Percentiles rank a stretch among this genome's conserved stretches.
Conservation (phyloP, 768 basidiomycete species). For the Trametes villosa region DNA sequence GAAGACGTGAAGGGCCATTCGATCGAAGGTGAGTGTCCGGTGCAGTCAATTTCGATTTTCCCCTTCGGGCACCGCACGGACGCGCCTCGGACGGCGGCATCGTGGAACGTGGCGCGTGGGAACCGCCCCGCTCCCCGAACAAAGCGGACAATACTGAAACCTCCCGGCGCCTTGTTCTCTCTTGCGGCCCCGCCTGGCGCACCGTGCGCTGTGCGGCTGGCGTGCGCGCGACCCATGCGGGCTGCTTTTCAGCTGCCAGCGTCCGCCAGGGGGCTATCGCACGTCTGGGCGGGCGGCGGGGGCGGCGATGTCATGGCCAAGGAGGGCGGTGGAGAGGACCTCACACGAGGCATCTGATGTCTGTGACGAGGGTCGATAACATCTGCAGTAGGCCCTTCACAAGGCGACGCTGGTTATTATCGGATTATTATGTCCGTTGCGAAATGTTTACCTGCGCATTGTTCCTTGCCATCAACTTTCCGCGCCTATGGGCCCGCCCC, state of each 20-base stretch:
- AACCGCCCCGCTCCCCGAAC: constrained; percentile 13
- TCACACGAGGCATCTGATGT: constrained; percentile 25
- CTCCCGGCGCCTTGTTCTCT: background rate
- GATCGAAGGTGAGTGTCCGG: constrained; percentile 21
- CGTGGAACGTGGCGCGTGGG: constrained; percentile 34
- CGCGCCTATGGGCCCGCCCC: constrained; percentile 28
- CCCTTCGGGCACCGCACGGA: background rate
- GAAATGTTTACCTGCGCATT: constrained; percentile 25
- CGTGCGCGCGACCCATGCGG: too few relatives aligned
- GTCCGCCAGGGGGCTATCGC: background rate
- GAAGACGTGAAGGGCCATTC: constrained; percentile 16
- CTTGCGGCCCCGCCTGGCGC: background rate
- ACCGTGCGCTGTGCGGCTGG: too few relatives aligned
- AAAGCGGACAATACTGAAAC: constrained; percentile 17
- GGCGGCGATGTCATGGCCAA: constrained; percentile 22
- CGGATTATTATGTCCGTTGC: constrained; percentile 22
- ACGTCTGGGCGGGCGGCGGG: constrained; percentile 7
- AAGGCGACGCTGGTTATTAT: constrained; percentile 15
- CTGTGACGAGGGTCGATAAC: constrained; percentile 25
- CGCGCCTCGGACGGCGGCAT: constrained; percentile 17
- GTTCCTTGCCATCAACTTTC: constrained; percentile 26
- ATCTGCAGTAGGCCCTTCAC: constrained; percentile 16
- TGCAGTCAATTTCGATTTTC: constrained; percentile 23
- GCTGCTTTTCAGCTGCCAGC: too few relatives aligned
- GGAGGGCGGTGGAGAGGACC: constrained; percentile 20